A percentile compares a stretch with the other conserved stretches of the same genome.
Conservation (phyloP, 129 eudicot species). For the Smallanthus sonchifolius region DNA sequence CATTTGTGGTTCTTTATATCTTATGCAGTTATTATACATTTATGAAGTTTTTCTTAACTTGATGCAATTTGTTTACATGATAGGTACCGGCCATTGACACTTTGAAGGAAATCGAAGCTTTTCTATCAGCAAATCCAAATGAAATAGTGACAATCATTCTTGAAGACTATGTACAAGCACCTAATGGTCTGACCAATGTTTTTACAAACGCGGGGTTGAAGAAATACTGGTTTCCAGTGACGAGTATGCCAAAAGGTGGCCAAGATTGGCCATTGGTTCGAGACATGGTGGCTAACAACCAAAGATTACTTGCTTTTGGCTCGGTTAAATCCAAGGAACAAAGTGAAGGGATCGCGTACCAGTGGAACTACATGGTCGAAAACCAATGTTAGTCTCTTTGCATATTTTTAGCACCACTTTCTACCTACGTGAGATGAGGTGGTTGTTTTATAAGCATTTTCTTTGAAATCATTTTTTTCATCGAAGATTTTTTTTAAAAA, state of each 20-base stretch:
- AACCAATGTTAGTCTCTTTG: conserved; percentile 57
- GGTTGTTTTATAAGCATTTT: too few species aligned
- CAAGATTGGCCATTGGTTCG: conserved; percentile 83
- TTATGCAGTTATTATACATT: background rate
- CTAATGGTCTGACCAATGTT: conserved; percentile 76
- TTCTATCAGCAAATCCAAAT: conserved; percentile 65
- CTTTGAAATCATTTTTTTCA: too few species aligned
- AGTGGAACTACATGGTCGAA: conserved; percentile 98
- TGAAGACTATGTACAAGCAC: conserved; percentile 82
- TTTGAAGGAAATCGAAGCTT: conserved; percentile 74
- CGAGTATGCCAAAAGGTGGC: conserved; percentile 75
- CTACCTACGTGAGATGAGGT: too few species aligned
- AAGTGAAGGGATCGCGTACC: conserved; percentile 91
- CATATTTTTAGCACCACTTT: too few species aligned
- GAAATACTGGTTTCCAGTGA: conserved; percentile 79
- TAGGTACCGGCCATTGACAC: conserved; percentile 69
- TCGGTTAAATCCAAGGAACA: conserved; percentile 60
- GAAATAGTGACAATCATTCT: conserved; percentile 83
- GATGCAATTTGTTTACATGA: conserved; percentile 8
- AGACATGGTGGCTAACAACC: conserved; percentile 81
- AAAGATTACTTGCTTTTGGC: conserved; percentile 77
- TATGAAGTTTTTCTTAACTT: background rate
- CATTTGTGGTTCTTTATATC: background rate
- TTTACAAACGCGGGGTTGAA: conserved; percentile 74
- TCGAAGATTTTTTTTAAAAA: too few species aligned